Evolutionary conservation across 176 grass and related monocot genomes (phyloP), one percentile per base, ranked within the genome.

Genomic region (Hsuehochloa calcarea): DNA sequence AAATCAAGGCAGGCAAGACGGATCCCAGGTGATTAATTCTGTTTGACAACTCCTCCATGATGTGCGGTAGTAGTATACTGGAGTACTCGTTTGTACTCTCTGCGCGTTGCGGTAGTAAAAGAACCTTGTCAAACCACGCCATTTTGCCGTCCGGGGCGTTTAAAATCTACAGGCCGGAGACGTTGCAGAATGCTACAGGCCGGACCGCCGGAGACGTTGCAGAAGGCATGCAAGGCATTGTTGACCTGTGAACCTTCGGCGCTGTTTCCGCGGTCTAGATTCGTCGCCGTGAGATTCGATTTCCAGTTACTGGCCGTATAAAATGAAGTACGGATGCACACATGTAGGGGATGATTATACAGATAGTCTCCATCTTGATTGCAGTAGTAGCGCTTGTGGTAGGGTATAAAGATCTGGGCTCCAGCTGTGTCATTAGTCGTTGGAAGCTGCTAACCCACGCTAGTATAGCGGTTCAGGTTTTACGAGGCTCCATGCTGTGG

Each of bases 241-340:
- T 74, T 87, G 85, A 80, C 44, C 43, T 73, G 6, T 20, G 68
- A 72, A 86, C 14, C 66, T 80, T 64, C 43, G 43, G 29, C 56
- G 54, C 43, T 52, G 75, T 54, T 65, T 66, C 84, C 56, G 16
- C 56, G 41, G 10, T 4, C 69, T 19, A 59, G 69, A 72, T 34
- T 44, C 39, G 49, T 41, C 79, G 31, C 45, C 63, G 29, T 14
- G 19, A 55, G 41, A 62, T 62, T 27, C 11, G 59, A 27, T 62
- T 12, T 27, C 10, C 23, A 27, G 59, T 23, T 27, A 62, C 27
- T 27, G 23, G 59, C 59, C 23, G 59, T 62, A 62, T 62, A 27
- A 62, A 62, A 26, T 62, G 27, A 8, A 13, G 10, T 62, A 62
- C 59, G 59, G 59, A 62, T 62, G 59, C 59, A 13, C 59, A 62